Conservation (phyloP, 495 filamentous ascomycete species). For the Pyronema domesticum region DNA sequence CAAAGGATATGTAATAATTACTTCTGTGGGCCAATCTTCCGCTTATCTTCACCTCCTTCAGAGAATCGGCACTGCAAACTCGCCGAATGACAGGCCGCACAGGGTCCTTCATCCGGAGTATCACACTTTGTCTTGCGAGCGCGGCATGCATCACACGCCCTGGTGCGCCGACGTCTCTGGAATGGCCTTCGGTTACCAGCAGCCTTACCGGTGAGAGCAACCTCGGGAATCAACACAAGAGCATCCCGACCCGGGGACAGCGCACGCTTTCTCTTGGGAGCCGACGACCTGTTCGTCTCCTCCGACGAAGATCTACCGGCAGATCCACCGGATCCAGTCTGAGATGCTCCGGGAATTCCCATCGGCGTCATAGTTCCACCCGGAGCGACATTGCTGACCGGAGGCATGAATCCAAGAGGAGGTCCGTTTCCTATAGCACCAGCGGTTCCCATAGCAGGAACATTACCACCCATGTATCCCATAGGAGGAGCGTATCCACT, state of each 20-base stretch:
- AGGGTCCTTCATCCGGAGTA: constrained; percentile 23
- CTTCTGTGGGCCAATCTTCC: constrained; percentile 22
- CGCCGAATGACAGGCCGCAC: constrained; percentile 20
- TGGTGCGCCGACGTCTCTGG: constrained; percentile 21
- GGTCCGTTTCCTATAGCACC: too few species aligned
- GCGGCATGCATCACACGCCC: constrained; percentile 23
- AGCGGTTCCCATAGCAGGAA: too few species aligned
- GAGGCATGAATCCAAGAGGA: too few species aligned
- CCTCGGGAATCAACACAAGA: constrained; percentile 17
- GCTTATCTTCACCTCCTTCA: constrained; percentile 20
- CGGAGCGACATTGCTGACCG: too few species aligned
- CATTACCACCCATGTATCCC: too few species aligned
- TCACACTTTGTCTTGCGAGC: constrained; percentile 25
- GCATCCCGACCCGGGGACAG: constrained; percentile 4
- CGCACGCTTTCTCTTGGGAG: not conserved
- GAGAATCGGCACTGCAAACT: constrained; percentile 24
- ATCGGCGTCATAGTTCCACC: too few species aligned
- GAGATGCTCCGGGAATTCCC: too few species aligned
- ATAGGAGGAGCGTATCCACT: too few species aligned
- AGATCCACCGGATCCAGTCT: too few species aligned
- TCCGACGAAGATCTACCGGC: too few species aligned
- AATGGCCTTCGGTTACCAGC: constrained; percentile 20
- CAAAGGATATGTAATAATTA: constrained; percentile 2
- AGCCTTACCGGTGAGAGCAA: constrained; percentile 17
- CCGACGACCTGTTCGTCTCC: too few species aligned